Percentiles rank a stretch among this genome's conserved stretches.
phyloP scores from a whole-genome alignment of 129 eudicot species.

The Solidago caesia region DNA sequence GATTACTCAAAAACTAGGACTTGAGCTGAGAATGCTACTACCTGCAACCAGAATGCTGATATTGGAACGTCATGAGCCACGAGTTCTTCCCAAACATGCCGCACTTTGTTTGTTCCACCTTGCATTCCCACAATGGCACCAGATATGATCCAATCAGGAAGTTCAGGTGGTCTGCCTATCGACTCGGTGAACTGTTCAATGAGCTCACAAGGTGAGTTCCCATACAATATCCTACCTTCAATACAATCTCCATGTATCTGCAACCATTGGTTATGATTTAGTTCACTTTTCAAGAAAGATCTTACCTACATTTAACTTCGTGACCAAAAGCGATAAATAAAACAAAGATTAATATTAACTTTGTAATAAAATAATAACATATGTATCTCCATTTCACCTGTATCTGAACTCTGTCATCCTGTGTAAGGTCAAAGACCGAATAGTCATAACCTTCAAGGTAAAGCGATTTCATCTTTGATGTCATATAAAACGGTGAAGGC shows the following conservation, averaged over 20 bases:
- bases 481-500: conserved; percentile 94
- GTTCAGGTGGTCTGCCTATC: conserved; percentile 85
- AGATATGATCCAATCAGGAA: conserved; percentile 96
- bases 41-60: conserved; percentile 99
- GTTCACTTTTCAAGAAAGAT: conserved; percentile 14
- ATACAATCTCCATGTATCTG: conserved; percentile 80
- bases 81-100: conserved; percentile 63
- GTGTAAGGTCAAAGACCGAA: conserved; percentile 87
- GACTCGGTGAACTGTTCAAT: conserved; percentile 81
- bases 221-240: conserved; percentile 78
- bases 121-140: conserved; percentile 99
- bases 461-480: conserved; percentile 94
- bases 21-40: conserved; percentile 39
- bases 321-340: too few relatives aligned
- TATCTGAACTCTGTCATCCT: conserved; percentile 83
- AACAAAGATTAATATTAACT: neutral
- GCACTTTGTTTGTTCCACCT: conserved; percentile 89
- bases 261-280: conserved; percentile 13
- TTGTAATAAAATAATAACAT: neutral
- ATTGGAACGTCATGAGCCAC: conserved; percentile 65
- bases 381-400: conserved; percentile 48
- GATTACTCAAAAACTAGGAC: neutral
- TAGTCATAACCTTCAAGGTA: conserved; percentile 90
- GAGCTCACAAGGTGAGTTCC: conserved; percentile 86
- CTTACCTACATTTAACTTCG: neutral